A percentile compares a stretch with the other conserved stretches of the same genome.
Evolutionary conservation across 2,329 filamentous ascomycete species (phyloP).

Genomic region (Nemania serpens): DNA sequence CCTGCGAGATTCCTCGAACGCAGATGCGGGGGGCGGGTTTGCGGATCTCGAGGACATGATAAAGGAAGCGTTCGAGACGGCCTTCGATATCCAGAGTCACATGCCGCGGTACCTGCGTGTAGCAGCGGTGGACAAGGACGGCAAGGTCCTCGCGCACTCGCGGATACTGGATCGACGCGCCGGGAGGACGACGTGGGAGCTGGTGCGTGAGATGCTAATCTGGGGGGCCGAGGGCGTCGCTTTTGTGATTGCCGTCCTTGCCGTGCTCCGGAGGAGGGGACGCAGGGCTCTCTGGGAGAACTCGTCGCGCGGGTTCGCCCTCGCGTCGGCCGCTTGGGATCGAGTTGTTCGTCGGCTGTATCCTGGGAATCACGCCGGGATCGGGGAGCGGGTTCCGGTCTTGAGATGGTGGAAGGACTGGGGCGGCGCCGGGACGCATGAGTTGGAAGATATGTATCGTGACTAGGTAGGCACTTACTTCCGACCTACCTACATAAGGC

Average conservation of each 20-base stretch:
- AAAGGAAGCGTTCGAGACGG: constrained; percentile 25
- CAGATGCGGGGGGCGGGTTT: neutral
- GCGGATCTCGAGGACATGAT: constrained; percentile 10
- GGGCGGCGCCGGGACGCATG: constrained; percentile 23
- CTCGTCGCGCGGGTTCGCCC: constrained; percentile 9
- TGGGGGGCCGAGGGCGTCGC: neutral
- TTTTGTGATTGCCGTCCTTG: neutral
- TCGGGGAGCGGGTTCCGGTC: neutral
- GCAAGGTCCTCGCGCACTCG: constrained; percentile 21
- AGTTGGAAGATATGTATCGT: constrained; percentile 26
- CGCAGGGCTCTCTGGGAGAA: constrained; percentile 14
- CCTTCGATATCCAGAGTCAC: constrained; percentile 10
- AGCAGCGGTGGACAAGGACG: constrained; percentile 19
- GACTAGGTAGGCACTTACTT: constrained; percentile 8
- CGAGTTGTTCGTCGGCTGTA: too few relatives aligned
- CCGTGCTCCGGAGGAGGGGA: constrained; percentile 15
- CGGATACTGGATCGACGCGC: constrained; percentile 17
- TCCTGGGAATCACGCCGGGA: neutral
- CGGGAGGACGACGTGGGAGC: constrained; percentile 15
- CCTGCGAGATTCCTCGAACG: neutral
- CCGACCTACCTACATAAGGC: too few relatives aligned
- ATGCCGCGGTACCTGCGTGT: constrained; percentile 31
- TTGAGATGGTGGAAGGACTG: constrained; percentile 19
- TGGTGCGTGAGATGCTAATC: constrained; percentile 8
- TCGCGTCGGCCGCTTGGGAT: too few relatives aligned